phyloP scores from a whole-genome alignment of 768 basidiomycete species.

The Agaricus blazei region DNA sequence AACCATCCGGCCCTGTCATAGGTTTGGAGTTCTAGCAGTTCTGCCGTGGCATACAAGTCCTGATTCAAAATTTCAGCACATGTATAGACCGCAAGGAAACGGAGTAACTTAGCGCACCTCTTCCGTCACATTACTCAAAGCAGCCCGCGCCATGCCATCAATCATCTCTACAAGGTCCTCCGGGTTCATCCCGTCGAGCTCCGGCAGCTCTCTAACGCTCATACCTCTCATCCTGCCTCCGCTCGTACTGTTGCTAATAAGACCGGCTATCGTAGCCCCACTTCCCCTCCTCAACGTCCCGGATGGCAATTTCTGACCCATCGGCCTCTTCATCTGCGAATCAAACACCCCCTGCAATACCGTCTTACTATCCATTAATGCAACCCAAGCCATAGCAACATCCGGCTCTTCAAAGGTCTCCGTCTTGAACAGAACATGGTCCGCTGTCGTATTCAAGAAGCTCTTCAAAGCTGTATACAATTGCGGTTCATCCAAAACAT shows the following conservation, averaged over 20 bases:
- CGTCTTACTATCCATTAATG: conserved; percentile 36
- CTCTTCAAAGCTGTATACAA: conserved; percentile 52
- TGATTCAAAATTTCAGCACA: conserved; percentile 19
- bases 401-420: conserved; percentile 34
- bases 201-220: conserved; percentile 46
- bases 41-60: conserved; percentile 76
- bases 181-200: conserved; percentile 57
- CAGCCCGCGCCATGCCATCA: conserved; percentile 71
- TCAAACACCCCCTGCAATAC: conserved; percentile 41
- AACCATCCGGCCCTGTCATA: conserved; percentile 83
- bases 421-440: conserved; percentile 45
- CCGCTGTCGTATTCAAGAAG: conserved; percentile 54
- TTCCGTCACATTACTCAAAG: conserved; percentile 71
- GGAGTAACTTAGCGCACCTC: conserved; percentile 43
- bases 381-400: conserved; percentile 43
- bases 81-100: conserved; percentile 3
- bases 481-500: conserved; percentile 66
- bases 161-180: conserved; percentile 75
- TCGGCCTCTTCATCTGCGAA: conserved; percentile 59
- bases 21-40: conserved; percentile 77
- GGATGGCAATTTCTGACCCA: conserved; percentile 15
- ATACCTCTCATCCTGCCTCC: conserved; percentile 29
- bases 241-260: conserved; percentile 15
- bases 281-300: conserved; percentile 3
- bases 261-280: conserved; percentile 4